A percentile compares a stretch with the other conserved stretches of the same genome.
Evolutionary conservation across 75 land plant species (phyloP).

Genomic region (Ceratopteris richardii): DNA sequence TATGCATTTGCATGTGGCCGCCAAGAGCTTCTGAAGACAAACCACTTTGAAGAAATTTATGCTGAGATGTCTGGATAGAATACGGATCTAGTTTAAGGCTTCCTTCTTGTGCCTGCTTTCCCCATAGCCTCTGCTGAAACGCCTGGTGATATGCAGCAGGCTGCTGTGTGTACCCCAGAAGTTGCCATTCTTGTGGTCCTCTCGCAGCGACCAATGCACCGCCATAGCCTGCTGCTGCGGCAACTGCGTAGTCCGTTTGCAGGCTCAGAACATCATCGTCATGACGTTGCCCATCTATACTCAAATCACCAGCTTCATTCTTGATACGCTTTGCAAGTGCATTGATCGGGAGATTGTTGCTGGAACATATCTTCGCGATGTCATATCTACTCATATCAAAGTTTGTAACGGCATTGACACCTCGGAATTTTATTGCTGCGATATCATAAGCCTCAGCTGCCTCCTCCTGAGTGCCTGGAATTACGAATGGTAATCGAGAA

Average conservation of each 20-base stretch:
- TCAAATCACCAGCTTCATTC: neutral
- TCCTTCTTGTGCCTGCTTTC: neutral
- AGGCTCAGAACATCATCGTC: constrained; percentile 1
- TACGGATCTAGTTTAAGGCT: neutral
- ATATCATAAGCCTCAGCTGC: constrained; percentile 20
- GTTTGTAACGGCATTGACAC: constrained; percentile 18
- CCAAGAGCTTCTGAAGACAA: neutral
- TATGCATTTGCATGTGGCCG: constrained; percentile 4
- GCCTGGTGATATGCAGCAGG: neutral
- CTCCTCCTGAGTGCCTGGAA: constrained; percentile 18
- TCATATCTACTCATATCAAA: constrained; percentile 21
- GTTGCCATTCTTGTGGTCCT: neutral
- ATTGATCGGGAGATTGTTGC: constrained; percentile 20
- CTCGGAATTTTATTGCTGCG: constrained; percentile 17
- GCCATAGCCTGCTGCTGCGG: neutral
- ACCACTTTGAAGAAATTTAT: neutral
- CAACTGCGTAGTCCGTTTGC: neutral
- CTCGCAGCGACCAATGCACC: neutral
- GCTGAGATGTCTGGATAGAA: neutral
- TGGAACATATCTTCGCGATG: constrained; percentile 30
- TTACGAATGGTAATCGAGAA: no score
- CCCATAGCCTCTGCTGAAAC: constrained; percentile 3
- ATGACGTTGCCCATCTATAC: constrained; percentile 17
- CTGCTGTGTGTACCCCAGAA: constrained; percentile 3
- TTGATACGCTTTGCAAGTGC: constrained; percentile 13